These are phyloP conservation scores for Suillus decipiens DNA, from an alignment of 768 basidiomycete species.

Conservation along the genomic window DNA sequence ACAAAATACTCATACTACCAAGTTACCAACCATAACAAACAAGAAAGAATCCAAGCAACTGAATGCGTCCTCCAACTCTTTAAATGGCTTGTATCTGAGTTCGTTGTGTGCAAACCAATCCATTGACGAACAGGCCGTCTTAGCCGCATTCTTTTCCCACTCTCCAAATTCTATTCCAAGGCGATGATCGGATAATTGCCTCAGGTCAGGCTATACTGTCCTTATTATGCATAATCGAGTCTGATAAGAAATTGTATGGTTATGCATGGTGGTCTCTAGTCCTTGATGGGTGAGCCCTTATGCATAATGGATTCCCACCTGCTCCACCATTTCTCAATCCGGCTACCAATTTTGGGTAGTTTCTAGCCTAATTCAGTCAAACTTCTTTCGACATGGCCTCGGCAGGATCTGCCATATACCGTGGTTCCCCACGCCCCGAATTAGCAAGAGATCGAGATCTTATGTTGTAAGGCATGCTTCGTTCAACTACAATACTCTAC, in stretches of 20 bases:
- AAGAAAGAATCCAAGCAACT: too few relatives aligned
- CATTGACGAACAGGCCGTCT: too few relatives aligned
- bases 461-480: background rate
- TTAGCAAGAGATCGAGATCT: background rate
- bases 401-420: background rate
- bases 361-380: background rate
- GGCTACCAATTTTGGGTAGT: background rate
- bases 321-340: background rate
- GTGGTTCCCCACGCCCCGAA: background rate
- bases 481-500: too few relatives aligned
- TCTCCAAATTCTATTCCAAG: too few relatives aligned
- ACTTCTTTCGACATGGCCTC: too few relatives aligned
- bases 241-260: background rate
- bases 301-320: background rate
- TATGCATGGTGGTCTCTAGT: background rate
- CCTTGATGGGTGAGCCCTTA: background rate
- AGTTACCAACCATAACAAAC: too few relatives aligned
- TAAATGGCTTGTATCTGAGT: too few relatives aligned
- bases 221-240: constrained; percentile 32
- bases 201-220: constrained; percentile 38
- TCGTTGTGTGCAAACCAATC: too few relatives aligned
- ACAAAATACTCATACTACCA: too few relatives aligned
- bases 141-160: too few relatives aligned
- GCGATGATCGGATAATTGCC: too few relatives aligned
- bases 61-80: too few relatives aligned